Evolutionary conservation across 2,329 filamentous ascomycete genomes (phyloP).

Genomic region (Botrytis deweyae): DNA sequence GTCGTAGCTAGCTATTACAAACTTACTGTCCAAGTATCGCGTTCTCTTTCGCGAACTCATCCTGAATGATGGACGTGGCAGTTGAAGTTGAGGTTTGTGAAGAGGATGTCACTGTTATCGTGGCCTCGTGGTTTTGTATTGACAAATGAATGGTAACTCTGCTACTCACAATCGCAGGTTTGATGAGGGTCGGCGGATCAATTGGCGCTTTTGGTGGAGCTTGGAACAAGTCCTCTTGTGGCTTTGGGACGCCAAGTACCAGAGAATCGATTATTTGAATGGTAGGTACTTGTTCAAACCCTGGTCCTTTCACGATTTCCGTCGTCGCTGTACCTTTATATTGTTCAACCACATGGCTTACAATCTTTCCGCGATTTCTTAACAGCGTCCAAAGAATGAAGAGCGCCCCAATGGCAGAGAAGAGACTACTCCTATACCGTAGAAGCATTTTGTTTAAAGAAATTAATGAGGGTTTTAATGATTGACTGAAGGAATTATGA

Average conservation of each 20-base stretch:
- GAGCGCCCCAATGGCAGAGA: background rate
- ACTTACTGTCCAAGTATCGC: slow-evolving; percentile 28
- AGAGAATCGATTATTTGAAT: background rate
- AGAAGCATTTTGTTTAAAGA: slow-evolving; percentile 8
- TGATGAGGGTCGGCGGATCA: background rate
- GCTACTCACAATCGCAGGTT: background rate
- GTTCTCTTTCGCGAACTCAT: slow-evolving; percentile 31
- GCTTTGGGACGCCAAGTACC: background rate
- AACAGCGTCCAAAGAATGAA: slow-evolving; percentile 14
- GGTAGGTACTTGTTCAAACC: background rate
- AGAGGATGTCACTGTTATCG: background rate
- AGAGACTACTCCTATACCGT: slow-evolving; percentile 13
- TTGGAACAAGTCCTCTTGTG: background rate
- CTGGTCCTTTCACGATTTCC: background rate
- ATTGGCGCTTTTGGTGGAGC: background rate
- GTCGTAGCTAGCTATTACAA: background rate
- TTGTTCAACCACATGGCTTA: slow-evolving; percentile 14
- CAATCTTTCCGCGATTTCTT: background rate
- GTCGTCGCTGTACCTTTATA: background rate
- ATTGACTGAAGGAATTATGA: background rate
- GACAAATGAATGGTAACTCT: slow-evolving; percentile 6
- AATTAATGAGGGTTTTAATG: background rate
- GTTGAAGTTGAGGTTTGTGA: background rate
- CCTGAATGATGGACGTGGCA: background rate
- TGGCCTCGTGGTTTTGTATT: background rate